Percentiles rank a stretch among this genome's conserved stretches.
phyloP scores from a whole-genome alignment of 1,284 basidiomycete species.

The Neonothopanus nambi region DNA sequence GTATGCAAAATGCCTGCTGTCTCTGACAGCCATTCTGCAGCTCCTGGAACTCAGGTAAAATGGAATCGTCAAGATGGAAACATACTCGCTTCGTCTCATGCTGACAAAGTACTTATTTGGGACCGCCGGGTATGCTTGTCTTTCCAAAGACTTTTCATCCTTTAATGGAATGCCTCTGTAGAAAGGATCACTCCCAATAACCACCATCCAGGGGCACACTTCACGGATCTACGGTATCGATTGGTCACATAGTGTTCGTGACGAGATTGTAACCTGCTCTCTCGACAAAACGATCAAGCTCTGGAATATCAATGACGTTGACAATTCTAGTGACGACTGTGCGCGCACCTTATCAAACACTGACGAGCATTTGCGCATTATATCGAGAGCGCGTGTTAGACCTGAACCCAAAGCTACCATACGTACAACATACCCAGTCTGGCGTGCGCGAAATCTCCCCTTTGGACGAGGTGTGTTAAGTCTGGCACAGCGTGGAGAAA shows the following conservation, averaged over 20 bases:
- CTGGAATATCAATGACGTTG: constrained; percentile 57
- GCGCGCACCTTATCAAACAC: no score
- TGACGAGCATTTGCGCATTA: background rate
- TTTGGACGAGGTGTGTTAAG: constrained; percentile 91
- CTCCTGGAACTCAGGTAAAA: constrained; percentile 91
- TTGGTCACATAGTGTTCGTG: constrained; percentile 77
- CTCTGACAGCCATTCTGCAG: constrained; percentile 35
- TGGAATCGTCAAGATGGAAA: constrained; percentile 90
- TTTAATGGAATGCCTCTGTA: constrained; percentile 30
- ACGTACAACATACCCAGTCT: constrained; percentile 85
- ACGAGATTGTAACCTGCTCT: constrained; percentile 88
- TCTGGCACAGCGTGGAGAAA: constrained; percentile 88
- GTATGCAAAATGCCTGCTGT: background rate
- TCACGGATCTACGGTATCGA: constrained; percentile 96
- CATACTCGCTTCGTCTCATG: constrained; percentile 85
- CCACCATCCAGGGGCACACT: constrained; percentile 75
- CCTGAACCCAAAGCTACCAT: constrained; percentile 59
- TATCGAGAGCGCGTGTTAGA: background rate
- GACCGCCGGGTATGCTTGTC: constrained; percentile 68
- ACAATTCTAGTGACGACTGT: background rate
- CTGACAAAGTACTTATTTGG: constrained; percentile 84
- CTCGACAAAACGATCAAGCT: constrained; percentile 91
- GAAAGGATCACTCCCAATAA: constrained; percentile 88
- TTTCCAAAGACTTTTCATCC: background rate
- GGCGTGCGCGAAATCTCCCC: constrained; percentile 90